These are phyloP conservation scores for Schizothecium vesticola DNA, from an alignment of 495 filamentous ascomycete genomes.

Conservation along the genomic window DNA sequence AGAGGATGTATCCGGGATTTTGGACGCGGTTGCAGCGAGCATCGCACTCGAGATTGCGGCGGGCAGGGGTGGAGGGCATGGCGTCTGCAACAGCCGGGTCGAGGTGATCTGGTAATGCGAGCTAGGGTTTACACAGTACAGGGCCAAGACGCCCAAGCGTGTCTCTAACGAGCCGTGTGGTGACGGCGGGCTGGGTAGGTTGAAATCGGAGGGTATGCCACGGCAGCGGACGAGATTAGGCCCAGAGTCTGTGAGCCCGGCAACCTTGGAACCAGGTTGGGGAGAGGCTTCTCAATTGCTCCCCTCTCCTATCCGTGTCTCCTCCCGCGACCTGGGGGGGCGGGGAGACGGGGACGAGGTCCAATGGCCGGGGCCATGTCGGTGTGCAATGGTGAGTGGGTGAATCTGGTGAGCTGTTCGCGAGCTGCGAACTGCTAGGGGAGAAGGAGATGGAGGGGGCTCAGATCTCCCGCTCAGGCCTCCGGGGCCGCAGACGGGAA, in stretches of 20 bases:
- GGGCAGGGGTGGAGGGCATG: neutral
- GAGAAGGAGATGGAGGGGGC: neutral
- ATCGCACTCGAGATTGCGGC: neutral
- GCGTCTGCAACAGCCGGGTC: neutral
- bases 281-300: neutral
- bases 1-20: neutral
- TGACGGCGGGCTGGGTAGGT: neutral
- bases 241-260: neutral
- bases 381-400: neutral
- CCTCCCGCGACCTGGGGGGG: neutral
- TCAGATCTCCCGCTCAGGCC: conserved; percentile 10
- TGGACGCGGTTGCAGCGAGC: neutral
- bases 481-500: neutral
- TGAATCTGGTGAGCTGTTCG: neutral
- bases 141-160: neutral
- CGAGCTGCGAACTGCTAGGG: neutral
- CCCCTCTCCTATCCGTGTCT: neutral
- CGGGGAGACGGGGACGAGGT: neutral
- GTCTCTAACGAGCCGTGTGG: neutral
- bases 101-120: neutral
- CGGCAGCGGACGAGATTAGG: neutral
- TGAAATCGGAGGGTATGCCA: too few species aligned
- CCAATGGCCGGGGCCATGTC: neutral
- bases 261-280: neutral
- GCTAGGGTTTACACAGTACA: neutral